These are phyloP conservation scores for Stramenopiles sp. DNA, from an alignment of 352 stramenopile species.

Conservation along the genomic window DNA sequence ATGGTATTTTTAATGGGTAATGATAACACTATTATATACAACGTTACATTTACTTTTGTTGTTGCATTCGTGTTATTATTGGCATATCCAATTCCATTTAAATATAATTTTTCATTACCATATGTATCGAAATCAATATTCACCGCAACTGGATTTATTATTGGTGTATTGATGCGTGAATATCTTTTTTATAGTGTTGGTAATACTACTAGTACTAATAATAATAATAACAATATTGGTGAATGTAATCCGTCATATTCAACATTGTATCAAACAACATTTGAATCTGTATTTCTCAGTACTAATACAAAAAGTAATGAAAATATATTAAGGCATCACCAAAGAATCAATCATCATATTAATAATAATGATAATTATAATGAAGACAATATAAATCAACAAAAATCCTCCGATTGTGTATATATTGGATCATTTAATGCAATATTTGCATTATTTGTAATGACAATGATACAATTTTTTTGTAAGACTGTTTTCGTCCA, in stretches of 20 bases:
- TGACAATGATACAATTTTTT: not conserved
- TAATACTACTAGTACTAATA: too few relatives aligned
- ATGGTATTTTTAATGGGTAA: not conserved
- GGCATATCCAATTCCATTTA: slow-evolving; percentile 1
- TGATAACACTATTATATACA: not conserved
- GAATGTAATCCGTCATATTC: too few relatives aligned
- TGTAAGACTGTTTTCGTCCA: not conserved
- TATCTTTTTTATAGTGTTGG: not conserved
- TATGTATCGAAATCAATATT: not conserved
- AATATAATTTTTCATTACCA: slow-evolving; percentile 2
- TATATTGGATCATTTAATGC: not conserved
- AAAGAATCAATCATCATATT: too few relatives aligned
- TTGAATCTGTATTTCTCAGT: too few relatives aligned
- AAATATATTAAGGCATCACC: too few relatives aligned
- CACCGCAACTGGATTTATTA: not conserved
- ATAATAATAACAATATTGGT: too few relatives aligned
- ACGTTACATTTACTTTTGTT: not conserved
- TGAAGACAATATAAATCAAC: not conserved
- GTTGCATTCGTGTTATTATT: not conserved
- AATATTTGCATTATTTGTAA: not conserved
- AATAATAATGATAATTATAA: too few relatives aligned
- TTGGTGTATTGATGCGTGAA: not conserved
- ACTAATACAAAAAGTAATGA: too few relatives aligned
- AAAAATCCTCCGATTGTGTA: not conserved
- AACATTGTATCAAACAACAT: too few relatives aligned